A percentile compares a stretch with the other conserved stretches of the same genome.
phyloP scores from a whole-genome alignment of 495 filamentous ascomycete genomes.

The Aspergillus bridgeri region DNA sequence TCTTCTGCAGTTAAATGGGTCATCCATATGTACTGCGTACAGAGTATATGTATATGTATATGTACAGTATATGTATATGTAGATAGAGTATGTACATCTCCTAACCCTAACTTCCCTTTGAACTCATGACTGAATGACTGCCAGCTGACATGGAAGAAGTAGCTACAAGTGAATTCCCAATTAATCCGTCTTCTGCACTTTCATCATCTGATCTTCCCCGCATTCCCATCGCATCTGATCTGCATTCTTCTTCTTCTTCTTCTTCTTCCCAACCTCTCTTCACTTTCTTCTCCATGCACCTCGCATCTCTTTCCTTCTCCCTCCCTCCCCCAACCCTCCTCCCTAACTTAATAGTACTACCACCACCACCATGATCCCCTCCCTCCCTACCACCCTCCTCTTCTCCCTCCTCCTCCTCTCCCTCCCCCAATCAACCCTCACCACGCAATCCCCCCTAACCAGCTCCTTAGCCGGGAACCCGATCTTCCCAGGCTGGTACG shows the following conservation, averaged over 20 bases:
- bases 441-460: constrained; percentile 11
- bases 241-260: neutral
- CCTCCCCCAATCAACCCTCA: neutral
- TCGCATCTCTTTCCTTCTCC: neutral
- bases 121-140: too few relatives aligned
- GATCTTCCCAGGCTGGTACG: constrained; percentile 45
- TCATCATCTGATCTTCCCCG: constrained; percentile 1
- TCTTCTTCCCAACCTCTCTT: neutral
- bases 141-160: too few relatives aligned
- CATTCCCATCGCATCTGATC: constrained; percentile 8
- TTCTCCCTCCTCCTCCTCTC: constrained; percentile 8
- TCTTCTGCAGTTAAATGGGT: too few relatives aligned
- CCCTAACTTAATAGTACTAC: too few relatives aligned
- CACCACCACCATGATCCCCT: neutral
- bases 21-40: too few relatives aligned
- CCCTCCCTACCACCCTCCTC: constrained; percentile 4
- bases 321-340: neutral
- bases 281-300: neutral
- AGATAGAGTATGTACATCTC: too few relatives aligned
- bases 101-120: too few relatives aligned
- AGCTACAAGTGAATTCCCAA: too few relatives aligned
- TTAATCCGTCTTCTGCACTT: too few relatives aligned
- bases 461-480: constrained; percentile 37
- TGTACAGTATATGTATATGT: too few relatives aligned
- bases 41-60: too few relatives aligned